Conservation (phyloP, 2,329 filamentous ascomycete genomes). For the Tolypocladium guangdongense region DNA sequence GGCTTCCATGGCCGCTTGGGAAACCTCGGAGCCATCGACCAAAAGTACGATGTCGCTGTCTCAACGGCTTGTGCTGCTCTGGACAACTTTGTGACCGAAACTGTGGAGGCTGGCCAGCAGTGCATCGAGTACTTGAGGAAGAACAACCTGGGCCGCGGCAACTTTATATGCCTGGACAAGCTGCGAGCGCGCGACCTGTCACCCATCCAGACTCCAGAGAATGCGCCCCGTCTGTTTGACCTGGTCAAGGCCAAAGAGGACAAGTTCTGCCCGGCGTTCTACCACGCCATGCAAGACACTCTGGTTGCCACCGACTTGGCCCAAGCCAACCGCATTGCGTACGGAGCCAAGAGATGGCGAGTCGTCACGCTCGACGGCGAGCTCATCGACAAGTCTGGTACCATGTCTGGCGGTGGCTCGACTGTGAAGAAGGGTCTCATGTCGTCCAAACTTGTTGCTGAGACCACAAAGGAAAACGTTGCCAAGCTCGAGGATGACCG, state of each 20-base stretch:
- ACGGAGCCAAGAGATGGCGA: conserved; percentile 86
- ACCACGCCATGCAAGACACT: conserved; percentile 89
- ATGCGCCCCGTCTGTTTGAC: conserved; percentile 86
- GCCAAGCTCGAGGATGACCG: conserved; percentile 77
- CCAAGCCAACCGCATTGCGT: conserved; percentile 96
- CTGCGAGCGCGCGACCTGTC: conserved; percentile 68
- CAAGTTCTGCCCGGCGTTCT: conserved; percentile 82
- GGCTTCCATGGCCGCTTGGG: conserved; percentile 94
- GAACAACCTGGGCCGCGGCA: conserved; percentile 91
- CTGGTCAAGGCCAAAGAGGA: conserved; percentile 82
- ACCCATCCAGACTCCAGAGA: conserved; percentile 77
- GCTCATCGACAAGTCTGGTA: conserved; percentile 95
- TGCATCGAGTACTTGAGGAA: conserved; percentile 97
- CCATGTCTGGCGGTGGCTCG: conserved; percentile 94
- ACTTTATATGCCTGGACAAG: conserved; percentile 93
- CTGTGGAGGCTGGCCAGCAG: conserved; percentile 90
- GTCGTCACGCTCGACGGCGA: conserved; percentile 93
- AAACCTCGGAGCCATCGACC: conserved; percentile 86
- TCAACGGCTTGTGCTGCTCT: conserved; percentile 88
- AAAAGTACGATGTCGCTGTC: conserved; percentile 94
- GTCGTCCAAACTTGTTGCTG: conserved; percentile 89
- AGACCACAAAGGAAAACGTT: conserved; percentile 82
- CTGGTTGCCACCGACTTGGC: conserved; percentile 83
- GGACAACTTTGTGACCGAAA: conserved; percentile 95
- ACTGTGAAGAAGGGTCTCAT: conserved; percentile 86